These are phyloP conservation scores for Phytophthora litchii DNA, from an alignment of 352 stramenopile genomes.

Conservation along the genomic window DNA sequence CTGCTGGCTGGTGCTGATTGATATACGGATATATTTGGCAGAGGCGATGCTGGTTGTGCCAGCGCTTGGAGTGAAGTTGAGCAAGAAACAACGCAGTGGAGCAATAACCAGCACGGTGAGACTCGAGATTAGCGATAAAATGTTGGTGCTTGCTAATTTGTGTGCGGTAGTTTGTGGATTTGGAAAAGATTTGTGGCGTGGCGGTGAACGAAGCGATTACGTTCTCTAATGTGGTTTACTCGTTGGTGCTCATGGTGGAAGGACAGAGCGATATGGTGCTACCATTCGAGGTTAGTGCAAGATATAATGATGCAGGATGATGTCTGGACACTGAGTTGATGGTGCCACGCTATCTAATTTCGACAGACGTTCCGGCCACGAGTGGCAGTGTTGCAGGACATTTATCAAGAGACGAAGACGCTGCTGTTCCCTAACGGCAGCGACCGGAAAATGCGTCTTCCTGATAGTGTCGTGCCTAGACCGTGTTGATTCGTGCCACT, in stretches of 20 bases:
- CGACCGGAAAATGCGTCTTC: slow-evolving; percentile 53
- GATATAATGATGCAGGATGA: background rate
- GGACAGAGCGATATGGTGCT: slow-evolving; percentile 71
- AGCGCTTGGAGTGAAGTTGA: slow-evolving; percentile 73
- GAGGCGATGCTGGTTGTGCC: slow-evolving; percentile 82
- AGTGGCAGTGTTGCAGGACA: slow-evolving; percentile 69
- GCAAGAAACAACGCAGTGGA: slow-evolving; percentile 60
- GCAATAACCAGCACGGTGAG: slow-evolving; percentile 28
- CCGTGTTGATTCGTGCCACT: slow-evolving; percentile 11
- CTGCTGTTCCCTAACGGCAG: slow-evolving; percentile 60
- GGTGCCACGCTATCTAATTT: background rate
- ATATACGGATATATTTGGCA: slow-evolving; percentile 20
- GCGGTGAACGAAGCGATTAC: slow-evolving; percentile 85
- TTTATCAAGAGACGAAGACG: slow-evolving; percentile 62
- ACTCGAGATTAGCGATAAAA: background rate
- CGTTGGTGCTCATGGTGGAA: slow-evolving; percentile 79
- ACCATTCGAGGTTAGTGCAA: slow-evolving; percentile 66
- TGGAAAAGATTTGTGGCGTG: slow-evolving; percentile 61
- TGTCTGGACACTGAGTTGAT: background rate
- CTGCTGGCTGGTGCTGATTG: slow-evolving; percentile 2
- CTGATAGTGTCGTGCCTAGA: slow-evolving; percentile 18
- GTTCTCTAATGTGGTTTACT: slow-evolving; percentile 84
- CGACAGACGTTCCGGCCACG: slow-evolving; percentile 71
- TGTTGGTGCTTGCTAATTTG: background rate
- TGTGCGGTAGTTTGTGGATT: slow-evolving; percentile 32